Conservation (phyloP, 495 filamentous ascomycete species). For the Sordaria brevicollis region DNA sequence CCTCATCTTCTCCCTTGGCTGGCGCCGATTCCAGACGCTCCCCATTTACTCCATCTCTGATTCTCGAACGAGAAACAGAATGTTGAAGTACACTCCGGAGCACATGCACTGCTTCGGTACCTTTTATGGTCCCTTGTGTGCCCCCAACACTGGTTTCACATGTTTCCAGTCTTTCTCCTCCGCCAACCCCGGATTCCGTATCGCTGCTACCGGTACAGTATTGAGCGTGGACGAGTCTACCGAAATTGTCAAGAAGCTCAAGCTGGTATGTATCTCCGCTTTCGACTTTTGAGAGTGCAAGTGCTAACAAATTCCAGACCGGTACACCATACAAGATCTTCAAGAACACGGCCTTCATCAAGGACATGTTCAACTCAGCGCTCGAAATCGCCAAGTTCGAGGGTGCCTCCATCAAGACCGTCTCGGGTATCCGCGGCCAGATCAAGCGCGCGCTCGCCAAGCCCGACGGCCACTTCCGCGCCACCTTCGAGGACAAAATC, state of each 20-base stretch:
- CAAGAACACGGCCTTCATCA: slow-evolving; percentile 98
- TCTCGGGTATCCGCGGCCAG: slow-evolving; percentile 89
- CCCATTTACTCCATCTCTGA: slow-evolving; percentile 93
- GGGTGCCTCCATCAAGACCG: slow-evolving; percentile 87
- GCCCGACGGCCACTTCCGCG: slow-evolving; percentile 88
- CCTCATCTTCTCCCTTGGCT: slow-evolving; percentile 94
- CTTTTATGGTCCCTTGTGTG: slow-evolving; percentile 88
- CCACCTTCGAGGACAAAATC: slow-evolving; percentile 97
- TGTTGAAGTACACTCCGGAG: slow-evolving; percentile 81
- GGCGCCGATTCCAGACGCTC: slow-evolving; percentile 86
- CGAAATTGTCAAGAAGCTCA: slow-evolving; percentile 98
- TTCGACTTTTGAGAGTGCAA: neutral
- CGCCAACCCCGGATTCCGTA: slow-evolving; percentile 81
- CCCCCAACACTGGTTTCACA: slow-evolving; percentile 91
- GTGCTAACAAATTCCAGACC: slow-evolving; percentile 12
- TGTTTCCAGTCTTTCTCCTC: slow-evolving; percentile 87
- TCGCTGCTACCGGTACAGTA: slow-evolving; percentile 89
- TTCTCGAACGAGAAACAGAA: slow-evolving; percentile 82
- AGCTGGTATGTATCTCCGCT: slow-evolving; percentile 40
- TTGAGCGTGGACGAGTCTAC: slow-evolving; percentile 84
- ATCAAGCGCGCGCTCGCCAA: slow-evolving; percentile 89
- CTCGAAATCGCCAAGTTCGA: slow-evolving; percentile 98
- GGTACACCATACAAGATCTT: slow-evolving; percentile 85
- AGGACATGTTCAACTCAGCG: slow-evolving; percentile 89
- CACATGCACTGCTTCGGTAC: slow-evolving; percentile 98